Conservation (phyloP, 164 flowering plant genomes). For the Liquidambar formosana region DNA sequence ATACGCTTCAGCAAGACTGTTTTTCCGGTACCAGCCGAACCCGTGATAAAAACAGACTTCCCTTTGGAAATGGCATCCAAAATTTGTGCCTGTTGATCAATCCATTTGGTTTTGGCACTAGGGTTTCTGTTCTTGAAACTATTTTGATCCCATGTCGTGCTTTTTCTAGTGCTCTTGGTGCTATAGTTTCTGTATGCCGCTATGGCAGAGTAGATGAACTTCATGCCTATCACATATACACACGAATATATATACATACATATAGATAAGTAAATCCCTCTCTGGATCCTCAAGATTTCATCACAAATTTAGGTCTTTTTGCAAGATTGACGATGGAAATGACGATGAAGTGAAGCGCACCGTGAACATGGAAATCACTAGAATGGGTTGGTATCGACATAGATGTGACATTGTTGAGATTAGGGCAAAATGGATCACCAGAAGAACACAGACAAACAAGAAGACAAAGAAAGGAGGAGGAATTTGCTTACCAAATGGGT, state of each 20-base stretch:
- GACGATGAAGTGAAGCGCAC: neutral
- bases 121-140: neutral
- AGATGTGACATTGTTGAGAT: too few relatives aligned
- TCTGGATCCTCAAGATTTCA: neutral
- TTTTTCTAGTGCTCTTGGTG: neutral
- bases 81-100: constrained; percentile 36
- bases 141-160: neutral
- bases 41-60: constrained; percentile 62
- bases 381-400: too few relatives aligned
- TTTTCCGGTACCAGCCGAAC: constrained; percentile 67
- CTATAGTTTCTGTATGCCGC: constrained; percentile 1
- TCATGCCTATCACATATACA: neutral
- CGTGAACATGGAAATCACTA: too few relatives aligned
- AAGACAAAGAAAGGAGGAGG: too few relatives aligned
- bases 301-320: neutral
- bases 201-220: neutral
- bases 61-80: constrained; percentile 34
- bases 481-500: too few relatives aligned
- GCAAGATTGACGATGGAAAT: neutral
- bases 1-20: constrained; percentile 34
- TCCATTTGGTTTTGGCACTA: constrained; percentile 14
- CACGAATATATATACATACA: neutral
- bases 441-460: too few relatives aligned
- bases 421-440: too few relatives aligned
- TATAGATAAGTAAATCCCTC: neutral